Base-by-base conservation (phyloP, 441 rosid species). In the Monsonia emarginata region DNA sequence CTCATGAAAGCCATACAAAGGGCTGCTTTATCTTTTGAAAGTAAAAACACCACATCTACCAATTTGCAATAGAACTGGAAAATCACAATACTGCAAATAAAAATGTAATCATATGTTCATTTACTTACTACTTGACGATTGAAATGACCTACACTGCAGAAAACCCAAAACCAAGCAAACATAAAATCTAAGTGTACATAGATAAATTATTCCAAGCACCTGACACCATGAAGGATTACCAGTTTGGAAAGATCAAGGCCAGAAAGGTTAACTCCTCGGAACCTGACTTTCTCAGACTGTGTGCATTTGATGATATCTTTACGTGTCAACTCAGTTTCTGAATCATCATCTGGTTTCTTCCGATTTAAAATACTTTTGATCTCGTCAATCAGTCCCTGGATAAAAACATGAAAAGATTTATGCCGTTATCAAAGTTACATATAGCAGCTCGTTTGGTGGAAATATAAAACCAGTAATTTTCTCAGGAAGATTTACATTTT, bases 221-320 rank as follows among this genome's bases (percentile, higher is more conserved):
- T 34, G 68, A 60, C 63, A 50, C 63, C 46, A 18, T 40, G 59
- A 81, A 61, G 14, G 7, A 22, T 68, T 87, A 90, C 98, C 92
- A 93, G 79, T 72, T 93, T 90, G 50, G 98, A 93, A 64, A 93
- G 97, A 81, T 93, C 95, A 61, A 93, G 79, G 64, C 95, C 91
- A 73, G 93, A 83, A 72, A 93, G 91, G 80, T 87, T 90, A 75
- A 93, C 74, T 48, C 96, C 97, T 62, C 96, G 88, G 74, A 93
- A 86, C 81, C 83, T 85, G 69, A 84, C 87, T 83, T 38, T 86
- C 60, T 87, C 84, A 5, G 88, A 86, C 78, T 88, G 97, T 79
- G 84, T 88, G 69, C 96, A 90, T 74, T 86, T 93, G 79, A 90
- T 90, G 76, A 93, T 82, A 80, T 93, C 96, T 48, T 78, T 74